Base-by-base conservation (phyloP, 2,329 filamentous ascomycete genomes). In the Endothia cerciana region DNA sequence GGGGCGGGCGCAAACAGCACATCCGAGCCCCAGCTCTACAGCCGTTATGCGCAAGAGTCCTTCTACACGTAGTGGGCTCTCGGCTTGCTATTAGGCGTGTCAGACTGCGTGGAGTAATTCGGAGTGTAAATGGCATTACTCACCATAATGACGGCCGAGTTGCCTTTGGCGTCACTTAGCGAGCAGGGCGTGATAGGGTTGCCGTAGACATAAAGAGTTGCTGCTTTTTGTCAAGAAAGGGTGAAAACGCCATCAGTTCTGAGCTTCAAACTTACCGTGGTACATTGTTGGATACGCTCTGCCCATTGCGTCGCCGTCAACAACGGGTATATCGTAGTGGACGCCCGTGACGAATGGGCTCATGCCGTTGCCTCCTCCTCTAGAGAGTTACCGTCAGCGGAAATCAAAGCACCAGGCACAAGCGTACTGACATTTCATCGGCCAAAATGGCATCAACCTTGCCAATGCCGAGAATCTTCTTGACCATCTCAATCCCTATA, bases 351-450 rank as follows among this genome's bases (percentile, higher is more conserved):
- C 73, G 15, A 80, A 76, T 0, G 71, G 72, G 22, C 75, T 75
- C 69, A 80, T 69, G 0, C 78, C 78, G 45, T 80, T 80, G 30
- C 77, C 77, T 5, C 78, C 77, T 4, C 78, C 78, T 45, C 76
- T 78, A 10, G 4, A 19, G 4, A 15, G 13, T n/a, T n/a, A 33
- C 30, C 13, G 30, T 36, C 33, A 38, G 33, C 53, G 30, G 30
- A 1, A 5, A 0, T 0, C 15, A n/a, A 30, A 4, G 43, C 7
- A 45, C 19, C 6, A 7, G 36, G 41, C 2, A 2, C 28, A n/a
- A n/a, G 15, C 15, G 33, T 71, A 51, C 77, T 71, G 66, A 78
- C 77, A 80, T 80, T 45, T 80, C 77, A 41, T 78, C 77, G 10
- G 73, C 73, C 4, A 76, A 71, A 33, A 80, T 70, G 6, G 73